Evolutionary conservation across 495 filamentous ascomycete species (phyloP), one percentile per base, ranked within the genome.

Genomic region (Penicillium silybi): DNA sequence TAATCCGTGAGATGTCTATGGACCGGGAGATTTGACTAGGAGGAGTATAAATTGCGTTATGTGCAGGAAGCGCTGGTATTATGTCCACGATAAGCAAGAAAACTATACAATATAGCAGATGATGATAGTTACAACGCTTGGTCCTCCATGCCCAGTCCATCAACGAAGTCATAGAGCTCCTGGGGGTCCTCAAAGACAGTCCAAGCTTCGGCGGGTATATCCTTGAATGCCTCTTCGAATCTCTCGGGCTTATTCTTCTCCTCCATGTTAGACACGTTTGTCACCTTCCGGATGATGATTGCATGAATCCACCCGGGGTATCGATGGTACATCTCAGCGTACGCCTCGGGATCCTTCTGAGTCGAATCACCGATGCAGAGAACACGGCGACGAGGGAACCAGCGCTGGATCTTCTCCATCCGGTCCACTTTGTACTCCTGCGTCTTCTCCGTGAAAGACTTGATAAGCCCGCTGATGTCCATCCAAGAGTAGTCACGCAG

Each of bases 311-410:
- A 96, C 2, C 76, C 80, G 0, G 83, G 83, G 57, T 85, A 77
- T 53, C 63, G 67, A 57, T 66, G 71, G 67, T 80, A 91, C 69
- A 83, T 80, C 63, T 88, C 81, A 25, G 84, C 92, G 62, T 97
- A 97, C 0, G 89, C 82, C 67, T 97, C 92, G 0, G 92, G 92
- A 61, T 97, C 92, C 22, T 78, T 85, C 68, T 97, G 92, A 10
- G 92, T 97, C 32, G 85, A 90, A 64, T 97, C 92, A 0, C 92
- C 92, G 53, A 97, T 81, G 57, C 83, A 86, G 19, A 97, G 78
- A 69, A 93, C 84, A 53, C 87, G 87, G 39, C 90, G 74, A 41
- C 77, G 74, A 8, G 92, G 92, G 48, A 96, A 76, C 85, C 85
- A 89, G 1, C 62, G 52, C 48, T 87, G 80, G 38, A 97, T 80